These are phyloP conservation scores for Fusarium nurragi DNA, from an alignment of 2,329 filamentous ascomycete genomes.

Conservation along the genomic window DNA sequence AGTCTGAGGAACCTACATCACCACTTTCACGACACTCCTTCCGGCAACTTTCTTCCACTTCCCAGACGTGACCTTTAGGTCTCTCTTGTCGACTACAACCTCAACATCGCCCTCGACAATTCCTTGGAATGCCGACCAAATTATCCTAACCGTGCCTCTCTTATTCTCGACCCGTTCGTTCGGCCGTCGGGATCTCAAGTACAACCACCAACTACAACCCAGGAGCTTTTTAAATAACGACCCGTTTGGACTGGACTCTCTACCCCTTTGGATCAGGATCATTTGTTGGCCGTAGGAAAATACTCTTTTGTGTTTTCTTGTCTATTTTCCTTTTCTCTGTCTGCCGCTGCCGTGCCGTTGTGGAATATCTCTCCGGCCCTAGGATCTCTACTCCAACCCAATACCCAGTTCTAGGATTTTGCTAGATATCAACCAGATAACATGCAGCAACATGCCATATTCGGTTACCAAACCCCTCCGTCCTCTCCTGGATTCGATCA, in stretches of 20 bases:
- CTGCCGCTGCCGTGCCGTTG: slow-evolving; percentile 35
- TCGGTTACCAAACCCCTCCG: slow-evolving; percentile 67
- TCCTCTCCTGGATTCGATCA: slow-evolving; percentile 65
- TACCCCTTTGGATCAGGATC: slow-evolving; percentile 42
- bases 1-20: slow-evolving; percentile 42
- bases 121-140: slow-evolving; percentile 30
- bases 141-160: slow-evolving; percentile 13
- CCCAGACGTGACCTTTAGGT: slow-evolving; percentile 44
- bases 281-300: slow-evolving; percentile 40
- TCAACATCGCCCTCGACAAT: slow-evolving; percentile 30
- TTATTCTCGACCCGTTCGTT: slow-evolving; percentile 60
- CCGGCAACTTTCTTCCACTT: slow-evolving; percentile 41
- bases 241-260: slow-evolving; percentile 44
- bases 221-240: slow-evolving; percentile 35
- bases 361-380: slow-evolving; percentile 35
- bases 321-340: slow-evolving; percentile 40
- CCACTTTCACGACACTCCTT: slow-evolving; percentile 53
- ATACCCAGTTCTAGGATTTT: slow-evolving; percentile 39
- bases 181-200: slow-evolving; percentile 53
- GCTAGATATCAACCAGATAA: slow-evolving; percentile 52
- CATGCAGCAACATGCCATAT: slow-evolving; percentile 68
- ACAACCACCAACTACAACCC: slow-evolving; percentile 37
- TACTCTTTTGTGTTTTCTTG: slow-evolving; percentile 35
- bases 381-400: slow-evolving; percentile 30
- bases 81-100: slow-evolving; percentile 37